Evolutionary conservation across 805 yeast genomes (phyloP).

Genomic region (Priceomyces castillae): DNA sequence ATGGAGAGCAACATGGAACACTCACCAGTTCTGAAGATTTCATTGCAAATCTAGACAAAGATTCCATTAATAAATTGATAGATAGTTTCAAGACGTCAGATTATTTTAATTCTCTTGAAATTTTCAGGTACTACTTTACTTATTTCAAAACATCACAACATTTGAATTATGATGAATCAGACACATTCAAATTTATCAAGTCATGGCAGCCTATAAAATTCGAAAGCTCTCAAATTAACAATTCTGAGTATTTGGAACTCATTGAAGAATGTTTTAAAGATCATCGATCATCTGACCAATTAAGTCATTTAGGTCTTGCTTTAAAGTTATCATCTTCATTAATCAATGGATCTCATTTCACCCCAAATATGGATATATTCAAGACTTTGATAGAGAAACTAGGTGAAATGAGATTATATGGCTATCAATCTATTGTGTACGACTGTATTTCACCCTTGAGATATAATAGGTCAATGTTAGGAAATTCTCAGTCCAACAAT

Average conservation of each 20-base stretch:
- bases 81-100: constrained; percentile 10
- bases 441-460: constrained; percentile 23
- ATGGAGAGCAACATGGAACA: constrained; percentile 5
- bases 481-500: constrained; percentile 9
- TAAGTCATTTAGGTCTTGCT: constrained; percentile 13
- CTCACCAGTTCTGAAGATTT: constrained; percentile 15
- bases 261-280: constrained; percentile 17
- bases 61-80: constrained; percentile 7
- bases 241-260: constrained; percentile 19
- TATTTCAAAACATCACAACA: constrained; percentile 30
- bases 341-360: constrained; percentile 11
- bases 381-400: constrained; percentile 24
- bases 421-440: constrained; percentile 28
- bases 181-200: constrained; percentile 20
- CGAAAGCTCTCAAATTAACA: constrained; percentile 11
- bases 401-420: constrained; percentile 18
- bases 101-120: constrained; percentile 22
- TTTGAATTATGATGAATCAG: constrained; percentile 32
- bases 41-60: constrained; percentile 12
- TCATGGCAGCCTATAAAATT: constrained; percentile 11
- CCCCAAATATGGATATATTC: constrained; percentile 26
- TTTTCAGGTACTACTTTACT: constrained; percentile 22
- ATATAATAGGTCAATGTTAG: constrained; percentile 19
- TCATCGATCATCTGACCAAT: constrained; percentile 9
- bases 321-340: constrained; percentile 10